Conservation (phyloP, 2,329 filamentous ascomycete genomes). For the Sporothrix schenckii region DNA sequence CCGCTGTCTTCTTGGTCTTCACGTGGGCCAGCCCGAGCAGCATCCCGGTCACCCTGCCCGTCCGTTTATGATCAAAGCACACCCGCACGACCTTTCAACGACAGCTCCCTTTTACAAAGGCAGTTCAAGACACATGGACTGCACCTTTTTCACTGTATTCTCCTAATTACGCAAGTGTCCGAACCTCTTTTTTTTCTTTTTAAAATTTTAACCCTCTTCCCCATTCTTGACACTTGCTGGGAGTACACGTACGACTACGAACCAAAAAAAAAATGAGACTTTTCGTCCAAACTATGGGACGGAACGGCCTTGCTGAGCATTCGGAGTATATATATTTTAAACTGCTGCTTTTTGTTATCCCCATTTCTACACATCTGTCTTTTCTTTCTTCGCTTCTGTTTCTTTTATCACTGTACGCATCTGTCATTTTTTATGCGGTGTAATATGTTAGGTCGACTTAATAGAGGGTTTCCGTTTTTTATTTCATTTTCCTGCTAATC, state of each 20-base stretch:
- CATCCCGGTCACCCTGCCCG: slow-evolving; percentile 28
- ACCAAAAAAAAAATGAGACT: neutral
- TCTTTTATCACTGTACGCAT: neutral
- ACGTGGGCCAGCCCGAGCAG: slow-evolving; percentile 43
- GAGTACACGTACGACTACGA: slow-evolving; percentile 30
- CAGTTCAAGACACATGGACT: neutral
- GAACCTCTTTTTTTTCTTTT: neutral
- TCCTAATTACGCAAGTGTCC: slow-evolving; percentile 26
- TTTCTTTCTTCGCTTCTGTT: neutral
- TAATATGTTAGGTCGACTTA: slow-evolving; percentile 27
- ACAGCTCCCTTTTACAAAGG: neutral
- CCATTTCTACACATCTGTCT: neutral
- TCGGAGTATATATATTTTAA: slow-evolving; percentile 31
- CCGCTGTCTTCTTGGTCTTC: slow-evolving; percentile 71
- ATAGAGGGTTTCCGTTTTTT: slow-evolving; percentile 27
- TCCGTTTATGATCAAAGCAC: slow-evolving; percentile 30
- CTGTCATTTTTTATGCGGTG: slow-evolving; percentile 27
- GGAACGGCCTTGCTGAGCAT: slow-evolving; percentile 5
- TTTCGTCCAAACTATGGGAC: neutral
- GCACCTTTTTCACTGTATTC: neutral
- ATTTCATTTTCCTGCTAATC: neutral
- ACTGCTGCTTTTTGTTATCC: slow-evolving; percentile 27
- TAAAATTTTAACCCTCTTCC: neutral
- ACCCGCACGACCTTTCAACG: neutral
- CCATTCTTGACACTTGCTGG: slow-evolving; percentile 26